Conservation (phyloP, 768 basidiomycete species). For the Ramaria rubella region DNA sequence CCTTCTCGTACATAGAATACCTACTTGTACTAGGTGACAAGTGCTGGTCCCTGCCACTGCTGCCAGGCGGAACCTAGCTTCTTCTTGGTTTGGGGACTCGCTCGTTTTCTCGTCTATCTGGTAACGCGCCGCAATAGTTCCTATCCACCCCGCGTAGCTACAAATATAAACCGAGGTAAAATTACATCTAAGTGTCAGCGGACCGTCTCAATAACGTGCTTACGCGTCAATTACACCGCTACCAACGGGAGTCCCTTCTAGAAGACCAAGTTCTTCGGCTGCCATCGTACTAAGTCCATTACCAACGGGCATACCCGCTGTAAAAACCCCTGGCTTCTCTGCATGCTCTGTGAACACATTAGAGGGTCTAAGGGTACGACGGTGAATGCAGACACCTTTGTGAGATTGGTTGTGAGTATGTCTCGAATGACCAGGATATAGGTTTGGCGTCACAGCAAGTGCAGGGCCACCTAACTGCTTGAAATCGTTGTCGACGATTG, state of each 20-base stretch:
- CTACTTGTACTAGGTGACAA: conserved; percentile 86
- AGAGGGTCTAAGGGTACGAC: not conserved
- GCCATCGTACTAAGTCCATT: conserved; percentile 70
- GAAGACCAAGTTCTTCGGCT: conserved; percentile 78
- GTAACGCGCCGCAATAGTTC: conserved; percentile 82
- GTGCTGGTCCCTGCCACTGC: conserved; percentile 95
- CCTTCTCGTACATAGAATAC: conserved; percentile 5
- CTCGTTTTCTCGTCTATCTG: conserved; percentile 43
- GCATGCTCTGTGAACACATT: conserved; percentile 24
- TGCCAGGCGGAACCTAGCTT: conserved; percentile 77
- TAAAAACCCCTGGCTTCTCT: conserved; percentile 52
- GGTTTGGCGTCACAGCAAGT: not conserved
- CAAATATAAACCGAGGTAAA: conserved; percentile 4
- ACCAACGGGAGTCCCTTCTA: conserved; percentile 85
- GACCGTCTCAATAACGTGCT: conserved; percentile 21
- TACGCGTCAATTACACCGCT: conserved; percentile 95
- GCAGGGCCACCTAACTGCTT: conserved; percentile 58
- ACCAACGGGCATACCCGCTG: conserved; percentile 80
- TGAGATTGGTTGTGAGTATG: not conserved
- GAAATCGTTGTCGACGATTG: conserved; percentile 63
- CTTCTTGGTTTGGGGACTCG: conserved; percentile 54
- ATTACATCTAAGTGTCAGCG: not conserved
- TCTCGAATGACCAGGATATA: conserved; percentile 2
- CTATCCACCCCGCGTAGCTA: conserved; percentile 94
- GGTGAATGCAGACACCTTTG: not conserved